Evolutionary conservation across 169 alveolate species (phyloP).

Genomic region (Besnoitia besnoiti): DNA sequence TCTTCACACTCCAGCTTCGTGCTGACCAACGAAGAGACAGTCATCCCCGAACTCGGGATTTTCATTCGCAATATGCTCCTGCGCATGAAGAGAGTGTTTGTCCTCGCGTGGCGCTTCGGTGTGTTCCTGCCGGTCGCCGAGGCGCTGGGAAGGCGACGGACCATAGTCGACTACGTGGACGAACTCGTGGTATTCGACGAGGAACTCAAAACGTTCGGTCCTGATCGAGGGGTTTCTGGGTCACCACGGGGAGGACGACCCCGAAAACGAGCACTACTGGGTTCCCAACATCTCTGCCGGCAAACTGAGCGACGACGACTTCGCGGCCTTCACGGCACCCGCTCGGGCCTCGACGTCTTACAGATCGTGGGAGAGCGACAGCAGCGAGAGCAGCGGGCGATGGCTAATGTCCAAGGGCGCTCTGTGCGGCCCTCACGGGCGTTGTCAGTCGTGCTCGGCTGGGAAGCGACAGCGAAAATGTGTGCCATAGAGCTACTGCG

Average conservation of each 20-base stretch:
- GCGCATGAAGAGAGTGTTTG: background rate
- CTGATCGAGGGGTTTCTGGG: no score
- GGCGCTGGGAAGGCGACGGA: background rate
- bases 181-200: background rate
- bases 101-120: background rate
- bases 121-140: background rate
- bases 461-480: no score
- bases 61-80: background rate
- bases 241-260: background rate
- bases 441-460: no score
- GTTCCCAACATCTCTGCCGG: background rate
- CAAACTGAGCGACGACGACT: background rate
- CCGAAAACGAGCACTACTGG: background rate
- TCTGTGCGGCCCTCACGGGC: no score
- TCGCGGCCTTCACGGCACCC: background rate
- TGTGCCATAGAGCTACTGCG: no score
- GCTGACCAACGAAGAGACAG: background rate
- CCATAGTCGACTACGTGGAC: slow-evolving; percentile 4
- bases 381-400: no score
- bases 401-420: no score
- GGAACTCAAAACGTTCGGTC: background rate
- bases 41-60: background rate
- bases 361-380: no score
- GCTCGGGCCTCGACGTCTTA: no score
- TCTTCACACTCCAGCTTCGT: background rate